A percentile compares a stretch with the other conserved stretches of the same genome.
These are phyloP conservation scores for Piloderma croceum DNA, from an alignment of 768 basidiomycete genomes.

Conservation along the genomic window DNA sequence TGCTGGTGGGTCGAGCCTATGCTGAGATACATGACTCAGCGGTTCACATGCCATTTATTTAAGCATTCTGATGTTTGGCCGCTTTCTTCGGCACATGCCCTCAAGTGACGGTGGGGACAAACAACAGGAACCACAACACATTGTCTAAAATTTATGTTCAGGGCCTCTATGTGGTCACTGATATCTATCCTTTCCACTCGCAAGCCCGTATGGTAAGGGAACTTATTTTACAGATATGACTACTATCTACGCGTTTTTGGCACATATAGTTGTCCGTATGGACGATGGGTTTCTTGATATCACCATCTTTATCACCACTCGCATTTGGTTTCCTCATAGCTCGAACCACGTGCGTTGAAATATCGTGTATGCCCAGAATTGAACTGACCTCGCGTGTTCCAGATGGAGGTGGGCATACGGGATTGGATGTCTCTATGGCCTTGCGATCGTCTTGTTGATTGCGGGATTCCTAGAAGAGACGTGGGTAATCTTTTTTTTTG, in stretches of 20 bases:
- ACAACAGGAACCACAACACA: no score
- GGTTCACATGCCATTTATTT: no score
- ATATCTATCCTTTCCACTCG: slow-evolving; percentile 64
- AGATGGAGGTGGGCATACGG: slow-evolving; percentile 64
- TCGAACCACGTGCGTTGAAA: slow-evolving; percentile 26
- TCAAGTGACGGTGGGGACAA: no score
- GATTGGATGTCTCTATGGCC: slow-evolving; percentile 54
- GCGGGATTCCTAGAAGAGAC: slow-evolving; percentile 61
- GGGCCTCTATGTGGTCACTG: slow-evolving; percentile 58
- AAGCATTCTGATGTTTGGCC: slow-evolving; percentile 32
- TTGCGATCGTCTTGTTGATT: slow-evolving; percentile 51
- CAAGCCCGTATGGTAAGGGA: slow-evolving; percentile 64
- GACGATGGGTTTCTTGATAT: slow-evolving; percentile 73
- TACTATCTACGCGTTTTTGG: no score
- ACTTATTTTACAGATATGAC: no score
- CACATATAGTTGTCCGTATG: slow-evolving; percentile 51
- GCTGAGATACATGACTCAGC: neutral
- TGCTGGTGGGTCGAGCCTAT: slow-evolving; percentile 34
- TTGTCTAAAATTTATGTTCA: no score
- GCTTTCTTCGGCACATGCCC: slow-evolving; percentile 26
- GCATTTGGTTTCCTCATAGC: slow-evolving; percentile 65
- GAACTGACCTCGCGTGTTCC: no score
- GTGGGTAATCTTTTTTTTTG: slow-evolving; percentile 27
- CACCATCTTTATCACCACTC: slow-evolving; percentile 60
- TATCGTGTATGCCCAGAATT: neutral